These are phyloP conservation scores for Termitomyces heimii DNA, from an alignment of 768 basidiomycete genomes.

Conservation along the genomic window DNA sequence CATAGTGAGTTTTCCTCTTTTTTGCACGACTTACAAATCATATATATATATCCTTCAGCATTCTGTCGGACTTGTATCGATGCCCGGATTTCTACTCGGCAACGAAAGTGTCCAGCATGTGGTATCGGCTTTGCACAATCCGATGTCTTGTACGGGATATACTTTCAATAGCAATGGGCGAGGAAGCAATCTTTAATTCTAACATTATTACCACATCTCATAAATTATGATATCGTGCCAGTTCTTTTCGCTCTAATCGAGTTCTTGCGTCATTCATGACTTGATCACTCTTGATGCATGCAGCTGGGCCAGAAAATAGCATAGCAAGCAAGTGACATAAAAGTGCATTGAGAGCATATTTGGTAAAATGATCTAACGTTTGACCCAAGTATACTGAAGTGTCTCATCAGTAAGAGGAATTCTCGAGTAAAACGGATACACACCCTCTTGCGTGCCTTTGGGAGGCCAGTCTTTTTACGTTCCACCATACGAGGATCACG, in stretches of 20 bases:
- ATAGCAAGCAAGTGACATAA: neutral
- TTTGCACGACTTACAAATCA: neutral
- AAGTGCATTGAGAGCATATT: neutral
- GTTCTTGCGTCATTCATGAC: constrained; percentile 4
- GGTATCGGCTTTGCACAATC: constrained; percentile 74
- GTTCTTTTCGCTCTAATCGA: constrained; percentile 1
- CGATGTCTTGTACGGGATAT: constrained; percentile 54
- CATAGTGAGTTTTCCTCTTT: constrained; percentile 59
- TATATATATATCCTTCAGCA: constrained; percentile 36
- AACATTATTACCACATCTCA: constrained; percentile 14
- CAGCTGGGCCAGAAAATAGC: neutral
- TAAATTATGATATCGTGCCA: constrained; percentile 9
- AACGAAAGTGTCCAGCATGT: constrained; percentile 93
- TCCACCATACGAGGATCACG: constrained; percentile 98
- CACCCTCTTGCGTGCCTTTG: constrained; percentile 91
- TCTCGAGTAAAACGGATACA: constrained; percentile 24
- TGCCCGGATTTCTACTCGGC: constrained; percentile 79
- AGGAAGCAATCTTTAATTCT: neutral
- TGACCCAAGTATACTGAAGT: constrained; percentile 89
- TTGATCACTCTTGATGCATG: neutral
- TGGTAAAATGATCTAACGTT: constrained; percentile 55
- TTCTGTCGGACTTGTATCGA: constrained; percentile 87
- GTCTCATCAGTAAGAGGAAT: constrained; percentile 6
- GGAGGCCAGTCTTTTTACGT: constrained; percentile 91
- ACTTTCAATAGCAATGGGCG: constrained; percentile 34